A percentile compares a stretch with the other conserved stretches of the same genome.
phyloP scores from a whole-genome alignment of 768 basidiomycete genomes.

The Termitomyces sp. region DNA sequence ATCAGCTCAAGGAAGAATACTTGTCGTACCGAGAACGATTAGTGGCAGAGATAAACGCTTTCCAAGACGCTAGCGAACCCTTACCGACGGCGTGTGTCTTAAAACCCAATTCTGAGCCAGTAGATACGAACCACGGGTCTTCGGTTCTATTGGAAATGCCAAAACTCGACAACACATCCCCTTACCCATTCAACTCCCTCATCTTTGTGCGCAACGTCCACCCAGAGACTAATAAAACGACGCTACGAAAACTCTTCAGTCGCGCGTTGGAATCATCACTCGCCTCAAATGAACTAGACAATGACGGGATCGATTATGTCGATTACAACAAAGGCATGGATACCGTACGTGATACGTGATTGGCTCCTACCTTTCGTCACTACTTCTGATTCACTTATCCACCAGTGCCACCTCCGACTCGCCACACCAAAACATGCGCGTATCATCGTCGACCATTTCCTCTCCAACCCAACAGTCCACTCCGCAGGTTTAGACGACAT shows the following conservation, averaged over 20 bases:
- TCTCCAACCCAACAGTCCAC: conserved; percentile 31
- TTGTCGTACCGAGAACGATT: conserved; percentile 53
- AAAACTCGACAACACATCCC: conserved; percentile 21
- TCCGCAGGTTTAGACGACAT: conserved; percentile 47
- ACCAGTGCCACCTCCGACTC: conserved; percentile 70
- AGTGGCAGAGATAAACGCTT: conserved; percentile 37
- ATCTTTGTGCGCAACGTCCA: conserved; percentile 69
- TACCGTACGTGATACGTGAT: conserved; percentile 36
- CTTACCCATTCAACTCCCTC: conserved; percentile 62
- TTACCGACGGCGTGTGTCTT: neutral
- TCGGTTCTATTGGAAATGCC: neutral
- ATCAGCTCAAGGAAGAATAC: conserved; percentile 62
- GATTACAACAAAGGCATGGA: conserved; percentile 78
- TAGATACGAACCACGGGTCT: conserved; percentile 3
- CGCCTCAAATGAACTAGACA: conserved; percentile 2
- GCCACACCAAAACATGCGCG: conserved; percentile 42
- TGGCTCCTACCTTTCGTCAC: neutral
- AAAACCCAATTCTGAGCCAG: neutral
- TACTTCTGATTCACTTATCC: neutral
- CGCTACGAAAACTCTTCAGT: conserved; percentile 54
- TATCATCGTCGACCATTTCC: conserved; percentile 41
- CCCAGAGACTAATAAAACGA: conserved; percentile 76
- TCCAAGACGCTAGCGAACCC: conserved; percentile 17
- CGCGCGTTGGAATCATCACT: conserved; percentile 26
- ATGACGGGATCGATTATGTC: conserved; percentile 61